Evolutionary conservation across 2,329 filamentous ascomycete genomes (phyloP).

Genomic region (Fusarium nodosum): DNA sequence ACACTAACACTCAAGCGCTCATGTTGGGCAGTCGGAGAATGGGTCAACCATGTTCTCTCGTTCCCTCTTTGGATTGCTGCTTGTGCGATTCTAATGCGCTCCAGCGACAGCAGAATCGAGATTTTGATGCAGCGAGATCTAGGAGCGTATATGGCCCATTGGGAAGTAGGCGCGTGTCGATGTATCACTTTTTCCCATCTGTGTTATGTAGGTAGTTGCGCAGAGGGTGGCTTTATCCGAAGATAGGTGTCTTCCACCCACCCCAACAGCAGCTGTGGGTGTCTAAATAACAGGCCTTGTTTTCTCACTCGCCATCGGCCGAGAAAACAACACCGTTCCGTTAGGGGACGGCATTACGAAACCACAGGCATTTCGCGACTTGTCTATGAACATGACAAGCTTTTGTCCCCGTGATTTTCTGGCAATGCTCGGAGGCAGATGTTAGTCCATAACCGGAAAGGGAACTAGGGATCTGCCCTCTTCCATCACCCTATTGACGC

Average conservation of each 20-base stretch:
- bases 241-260: constrained; percentile 28
- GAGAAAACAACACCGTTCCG: constrained; percentile 51
- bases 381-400: constrained; percentile 30
- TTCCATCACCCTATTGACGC: constrained; percentile 9
- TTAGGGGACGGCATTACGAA: constrained; percentile 42
- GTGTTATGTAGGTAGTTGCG: constrained; percentile 11
- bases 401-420: constrained; percentile 43
- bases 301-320: constrained; percentile 43
- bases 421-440: constrained; percentile 41
- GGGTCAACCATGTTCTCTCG: constrained; percentile 11
- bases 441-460: constrained; percentile 31
- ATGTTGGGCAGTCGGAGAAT: constrained; percentile 16
- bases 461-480: constrained; percentile 12
- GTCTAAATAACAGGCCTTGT: constrained; percentile 38
- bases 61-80: constrained; percentile 13
- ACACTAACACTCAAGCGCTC: constrained; percentile 18
- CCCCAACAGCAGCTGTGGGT: background rate
- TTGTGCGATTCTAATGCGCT: constrained; percentile 24
- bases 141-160: constrained; percentile 42
- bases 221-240: constrained; percentile 41
- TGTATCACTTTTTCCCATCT: constrained; percentile 43
- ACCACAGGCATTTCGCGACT: constrained; percentile 26
- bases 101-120: constrained; percentile 42
- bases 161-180: constrained; percentile 35
- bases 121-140: constrained; percentile 46